A percentile compares a stretch with the other conserved stretches of the same genome.
Conservation (phyloP, 2,329 filamentous ascomycete species). For the Calonectria ilicicola region DNA sequence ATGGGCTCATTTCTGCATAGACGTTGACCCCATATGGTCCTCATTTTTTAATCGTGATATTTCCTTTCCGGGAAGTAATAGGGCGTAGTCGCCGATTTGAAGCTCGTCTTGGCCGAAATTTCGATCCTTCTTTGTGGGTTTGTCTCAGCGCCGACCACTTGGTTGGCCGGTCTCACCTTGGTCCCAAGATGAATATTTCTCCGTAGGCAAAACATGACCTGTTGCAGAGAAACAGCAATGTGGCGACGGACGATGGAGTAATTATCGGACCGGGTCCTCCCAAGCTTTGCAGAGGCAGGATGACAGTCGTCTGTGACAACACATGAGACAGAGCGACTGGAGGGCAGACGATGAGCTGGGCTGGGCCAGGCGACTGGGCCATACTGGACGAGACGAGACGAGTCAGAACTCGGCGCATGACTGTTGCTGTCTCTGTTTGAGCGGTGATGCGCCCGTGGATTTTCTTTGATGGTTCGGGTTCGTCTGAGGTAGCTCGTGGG, state of each 20-base stretch:
- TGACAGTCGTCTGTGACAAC: slow-evolving; percentile 3
- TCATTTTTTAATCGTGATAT: not conserved
- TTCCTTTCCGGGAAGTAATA: not conserved
- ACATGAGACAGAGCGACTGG: slow-evolving; percentile 3
- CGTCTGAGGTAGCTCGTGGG: slow-evolving; percentile 9
- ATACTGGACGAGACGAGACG: slow-evolving; percentile 17
- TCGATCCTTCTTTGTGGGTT: not conserved
- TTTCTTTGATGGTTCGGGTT: not conserved
- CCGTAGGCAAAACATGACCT: not conserved
- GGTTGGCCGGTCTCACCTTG: not conserved
- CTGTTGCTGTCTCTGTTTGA: slow-evolving; percentile 2
- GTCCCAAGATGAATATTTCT: not conserved
- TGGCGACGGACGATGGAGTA: not conserved
- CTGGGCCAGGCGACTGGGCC: not conserved
- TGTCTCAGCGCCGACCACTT: not conserved
- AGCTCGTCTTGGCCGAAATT: not conserved
- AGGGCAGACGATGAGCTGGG: slow-evolving; percentile 1
- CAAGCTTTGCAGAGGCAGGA: not conserved
- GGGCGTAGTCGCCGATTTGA: not conserved
- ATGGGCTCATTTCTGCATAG: not conserved
- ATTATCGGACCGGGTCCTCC: not conserved
- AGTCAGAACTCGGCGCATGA: slow-evolving; percentile 14
- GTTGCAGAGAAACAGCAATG: slow-evolving; percentile 1
- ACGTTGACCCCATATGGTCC: not conserved
- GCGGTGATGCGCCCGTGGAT: not conserved